Evolutionary conservation across 768 basidiomycete species (phyloP), one percentile per base, ranked within the genome.

Genomic region (Cystofilobasidium capitatum): DNA sequence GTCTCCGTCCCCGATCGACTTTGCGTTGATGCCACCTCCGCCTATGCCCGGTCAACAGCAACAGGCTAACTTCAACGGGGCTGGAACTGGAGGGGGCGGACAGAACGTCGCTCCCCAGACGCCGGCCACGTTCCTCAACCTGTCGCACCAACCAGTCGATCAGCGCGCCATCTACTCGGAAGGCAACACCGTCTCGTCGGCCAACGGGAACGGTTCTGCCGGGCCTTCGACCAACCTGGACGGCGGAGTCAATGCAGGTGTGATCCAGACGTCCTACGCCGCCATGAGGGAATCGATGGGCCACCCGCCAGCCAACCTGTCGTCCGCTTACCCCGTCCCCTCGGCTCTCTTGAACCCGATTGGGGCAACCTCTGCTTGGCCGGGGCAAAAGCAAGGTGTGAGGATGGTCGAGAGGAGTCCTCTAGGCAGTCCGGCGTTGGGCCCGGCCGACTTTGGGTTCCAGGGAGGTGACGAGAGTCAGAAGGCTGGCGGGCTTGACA

Each of bases 1-100:
- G 9, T 76, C 87, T 0, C 90, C 91, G 0, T 89, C 88, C 7
- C 91, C 91, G 2, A 89, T 94, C 1, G 91, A 94, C 77, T 77
- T 79, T 35, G 73, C 70, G 22, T 70, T 71, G 13, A 73, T 88
- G 24, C 82, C 84, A 13, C 91, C 93, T 90, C 89, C 89, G 1
- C 91, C 91, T 0, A 89, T 90, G 10, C 88, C 88, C 12, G 78
- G 81, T 9, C 83, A 83, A 5, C 75, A 31, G 55, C 73, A 55
- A 20, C 22, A 49, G 47, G 47, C 20, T 24, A 24, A 49, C 12
- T 49, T 49, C 12, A 6, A n/a, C 17, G 22, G 24, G 31, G 24
- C n/a, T 4, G 12, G 6, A 7, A 24, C 17, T 4, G 51, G 29
- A n/a, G n/a, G n/a, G n/a, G n/a, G n/a, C n/a, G n/a, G 5, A 14